These are phyloP conservation scores for Penicillium thymicola DNA, from an alignment of 2,329 filamentous ascomycete genomes.

Conservation along the genomic window DNA sequence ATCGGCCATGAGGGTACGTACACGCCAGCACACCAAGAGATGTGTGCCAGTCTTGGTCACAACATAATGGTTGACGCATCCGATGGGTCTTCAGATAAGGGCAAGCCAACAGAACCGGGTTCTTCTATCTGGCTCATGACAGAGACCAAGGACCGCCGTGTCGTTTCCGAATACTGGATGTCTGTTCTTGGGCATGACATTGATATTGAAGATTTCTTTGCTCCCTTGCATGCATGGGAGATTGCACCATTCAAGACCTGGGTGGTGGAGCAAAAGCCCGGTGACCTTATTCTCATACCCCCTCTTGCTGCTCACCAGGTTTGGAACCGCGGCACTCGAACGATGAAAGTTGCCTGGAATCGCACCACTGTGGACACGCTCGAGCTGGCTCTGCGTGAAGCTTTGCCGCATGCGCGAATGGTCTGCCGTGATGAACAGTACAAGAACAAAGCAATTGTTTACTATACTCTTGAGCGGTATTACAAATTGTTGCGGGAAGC, in stretches of 20 bases:
- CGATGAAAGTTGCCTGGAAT: conserved; percentile 98
- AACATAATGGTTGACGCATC: conserved; percentile 99
- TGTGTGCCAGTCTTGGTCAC: conserved; percentile 93
- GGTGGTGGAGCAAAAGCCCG: conserved; percentile 82
- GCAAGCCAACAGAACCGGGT: conserved; percentile 69
- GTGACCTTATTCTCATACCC: conserved; percentile 91
- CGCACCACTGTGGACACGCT: conserved; percentile 89
- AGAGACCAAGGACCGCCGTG: conserved; percentile 83
- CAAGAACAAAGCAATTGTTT: conserved; percentile 96
- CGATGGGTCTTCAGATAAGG: conserved; percentile 58
- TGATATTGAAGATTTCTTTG: conserved; percentile 95
- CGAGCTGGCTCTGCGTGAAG: conserved; percentile 79
- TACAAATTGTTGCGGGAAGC: conserved; percentile 54
- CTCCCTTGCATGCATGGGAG: conserved; percentile 92
- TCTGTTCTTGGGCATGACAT: conserved; percentile 93
- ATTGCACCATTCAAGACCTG: conserved; percentile 91
- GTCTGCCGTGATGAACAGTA: conserved; percentile 98
- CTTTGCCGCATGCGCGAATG: conserved; percentile 80
- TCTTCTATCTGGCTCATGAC: conserved; percentile 99
- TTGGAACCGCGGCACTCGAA: conserved; percentile 94
- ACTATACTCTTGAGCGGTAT: conserved; percentile 82
- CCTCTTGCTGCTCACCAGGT: conserved; percentile 94
- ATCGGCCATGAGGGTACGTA: conserved; percentile 97
- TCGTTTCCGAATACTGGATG: conserved; percentile 90
- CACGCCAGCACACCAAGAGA: conserved; percentile 91